Base-by-base conservation (phyloP, 78 protist genomes). In the slime mould (Dictyostelium discoideum) region DNA sequence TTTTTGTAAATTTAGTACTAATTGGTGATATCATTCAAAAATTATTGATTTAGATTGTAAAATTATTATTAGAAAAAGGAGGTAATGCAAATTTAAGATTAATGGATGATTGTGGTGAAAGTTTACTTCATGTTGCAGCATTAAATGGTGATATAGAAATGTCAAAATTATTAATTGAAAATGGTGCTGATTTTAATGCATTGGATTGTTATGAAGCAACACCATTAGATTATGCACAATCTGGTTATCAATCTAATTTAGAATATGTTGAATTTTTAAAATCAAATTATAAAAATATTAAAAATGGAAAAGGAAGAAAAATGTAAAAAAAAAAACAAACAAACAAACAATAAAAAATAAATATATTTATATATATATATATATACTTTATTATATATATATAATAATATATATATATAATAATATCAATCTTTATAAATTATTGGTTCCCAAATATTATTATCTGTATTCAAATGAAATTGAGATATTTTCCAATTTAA, bases 51-150 rank as follows among this genome's bases (percentile, higher is more conserved):
- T 42, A 42, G 85, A 86, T 86, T 77, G 82, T 89, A 16, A 67
- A 42, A 20, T 80, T 32, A 46, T 89, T 89, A 69, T 16, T 89
- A 3, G 72, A 81, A 32, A 24, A 89, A 44, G 86, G 87, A 2
- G 94, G 94, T 40, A 42, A 89, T 46, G 46, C 60, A 60, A 89
- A 89, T 69, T 29, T 80, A 81, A 81, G 8, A 42, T 46, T 89
- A 22, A 89, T 74, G 85, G 94, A 89, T 81, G 94, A 89, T 63
- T 29, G 83, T 65, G 94, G 94, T 48, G 94, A 89, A 65, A 39
- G 76, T 46, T 65, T 89, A 48, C 40, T 89, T 3, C 94, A 89
- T 89, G 67, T 89, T 18, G 11, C 83, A 9, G 73, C 81, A 18
- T 26, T 89, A 26, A 46, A 46, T 42, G 73, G 60, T 50, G 86